Conservation (phyloP, 2,329 filamentous ascomycete species). For the Pyrenophora seminiperda region DNA sequence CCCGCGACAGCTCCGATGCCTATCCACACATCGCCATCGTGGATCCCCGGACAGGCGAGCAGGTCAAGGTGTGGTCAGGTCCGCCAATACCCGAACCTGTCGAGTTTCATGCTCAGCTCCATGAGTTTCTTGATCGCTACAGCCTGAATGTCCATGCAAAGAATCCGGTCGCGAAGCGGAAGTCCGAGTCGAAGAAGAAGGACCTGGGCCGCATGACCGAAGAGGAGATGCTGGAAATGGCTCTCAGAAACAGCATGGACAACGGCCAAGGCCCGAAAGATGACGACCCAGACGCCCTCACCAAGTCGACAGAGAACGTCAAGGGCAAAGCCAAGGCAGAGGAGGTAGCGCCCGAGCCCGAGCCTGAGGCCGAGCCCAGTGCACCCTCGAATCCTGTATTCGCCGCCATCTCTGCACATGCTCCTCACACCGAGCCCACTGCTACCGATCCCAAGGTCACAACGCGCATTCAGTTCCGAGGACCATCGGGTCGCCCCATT, state of each 20-base stretch:
- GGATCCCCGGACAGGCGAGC: slow-evolving; percentile 92
- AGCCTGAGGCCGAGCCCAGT: slow-evolving; percentile 14
- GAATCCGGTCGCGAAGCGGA: slow-evolving; percentile 85
- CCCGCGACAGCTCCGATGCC: slow-evolving; percentile 79
- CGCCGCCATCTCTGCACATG: slow-evolving; percentile 70
- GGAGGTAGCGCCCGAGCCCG: slow-evolving; percentile 19
- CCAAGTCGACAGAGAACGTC: slow-evolving; percentile 66
- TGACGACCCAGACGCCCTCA: slow-evolving; percentile 86
- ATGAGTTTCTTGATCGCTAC: slow-evolving; percentile 97
- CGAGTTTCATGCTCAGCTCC: slow-evolving; percentile 89
- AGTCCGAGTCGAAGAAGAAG: slow-evolving; percentile 71
- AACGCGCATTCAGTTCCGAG: slow-evolving; percentile 85
- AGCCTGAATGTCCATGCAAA: slow-evolving; percentile 86
- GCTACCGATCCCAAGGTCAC: slow-evolving; percentile 68
- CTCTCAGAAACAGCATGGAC: slow-evolving; percentile 83
- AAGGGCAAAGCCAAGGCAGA: slow-evolving; percentile 54
- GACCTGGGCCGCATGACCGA: slow-evolving; percentile 91
- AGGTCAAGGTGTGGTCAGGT: slow-evolving; percentile 95
- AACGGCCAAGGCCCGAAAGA: slow-evolving; percentile 60
- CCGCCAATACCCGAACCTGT: slow-evolving; percentile 73
- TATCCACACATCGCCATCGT: slow-evolving; percentile 97
- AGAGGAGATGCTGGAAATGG: slow-evolving; percentile 96
- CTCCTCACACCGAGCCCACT: slow-evolving; percentile 78
- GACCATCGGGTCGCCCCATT: slow-evolving; percentile 74
- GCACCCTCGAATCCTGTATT: slow-evolving; percentile 58